Percentiles rank a stretch among this genome's conserved stretches.
These are phyloP conservation scores for Carex littledalei DNA, from an alignment of 176 grass and related monocot genomes.

Conservation along the genomic window DNA sequence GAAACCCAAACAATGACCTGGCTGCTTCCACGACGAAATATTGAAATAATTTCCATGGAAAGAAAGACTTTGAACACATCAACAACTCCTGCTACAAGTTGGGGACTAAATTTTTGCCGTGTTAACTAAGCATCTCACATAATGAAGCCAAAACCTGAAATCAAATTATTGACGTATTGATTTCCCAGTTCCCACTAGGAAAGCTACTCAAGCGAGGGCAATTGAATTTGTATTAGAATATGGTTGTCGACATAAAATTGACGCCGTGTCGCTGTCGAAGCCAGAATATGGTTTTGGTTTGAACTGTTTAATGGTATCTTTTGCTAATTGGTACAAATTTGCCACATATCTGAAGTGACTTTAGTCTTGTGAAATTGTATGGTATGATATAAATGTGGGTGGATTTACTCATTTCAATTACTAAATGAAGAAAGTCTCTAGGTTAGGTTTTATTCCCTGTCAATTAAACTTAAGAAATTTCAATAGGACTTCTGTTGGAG, in stretches of 20 bases:
- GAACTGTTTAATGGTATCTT: neutral
- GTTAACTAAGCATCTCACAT: neutral
- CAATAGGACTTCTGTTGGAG: too few relatives aligned
- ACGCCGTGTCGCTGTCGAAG: neutral
- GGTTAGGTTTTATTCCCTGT: too few relatives aligned
- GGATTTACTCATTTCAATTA: neutral
- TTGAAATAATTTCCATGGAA: neutral
- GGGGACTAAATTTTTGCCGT: neutral
- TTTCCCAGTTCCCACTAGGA: constrained; percentile 4
- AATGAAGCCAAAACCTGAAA: neutral
- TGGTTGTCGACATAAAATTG: too few relatives aligned
- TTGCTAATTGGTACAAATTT: neutral
- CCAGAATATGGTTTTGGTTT: neutral
- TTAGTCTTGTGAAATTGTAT: neutral
- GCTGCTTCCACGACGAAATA: neutral
- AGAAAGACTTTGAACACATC: neutral
- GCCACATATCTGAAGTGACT: too few relatives aligned
- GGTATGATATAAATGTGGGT: neutral
- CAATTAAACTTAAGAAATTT: too few relatives aligned
- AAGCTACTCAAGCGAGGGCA: neutral
- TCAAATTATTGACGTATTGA: neutral
- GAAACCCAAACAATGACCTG: neutral
- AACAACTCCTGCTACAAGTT: neutral
- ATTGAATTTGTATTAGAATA: neutral
- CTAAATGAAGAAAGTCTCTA: too few relatives aligned